Conservation (phyloP, 2,329 filamentous ascomycete genomes). For the Penicillium occitanis region DNA sequence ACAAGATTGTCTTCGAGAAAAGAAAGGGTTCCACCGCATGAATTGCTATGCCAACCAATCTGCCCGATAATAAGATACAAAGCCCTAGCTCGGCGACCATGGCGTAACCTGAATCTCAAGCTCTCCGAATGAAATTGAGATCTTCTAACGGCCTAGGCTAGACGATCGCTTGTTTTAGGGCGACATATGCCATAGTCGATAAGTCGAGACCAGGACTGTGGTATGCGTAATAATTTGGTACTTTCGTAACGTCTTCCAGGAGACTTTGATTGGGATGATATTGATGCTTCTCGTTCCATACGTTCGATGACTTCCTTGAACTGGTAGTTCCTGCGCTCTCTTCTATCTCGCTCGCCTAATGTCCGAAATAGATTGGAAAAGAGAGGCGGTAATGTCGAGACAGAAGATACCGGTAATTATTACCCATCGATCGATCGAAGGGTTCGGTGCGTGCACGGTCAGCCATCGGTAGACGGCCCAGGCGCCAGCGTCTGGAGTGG, state of each 20-base stretch:
- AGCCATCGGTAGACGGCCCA: constrained; percentile 10
- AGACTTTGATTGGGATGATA: not conserved
- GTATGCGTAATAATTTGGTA: not conserved
- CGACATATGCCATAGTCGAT: not conserved
- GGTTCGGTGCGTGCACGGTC: constrained; percentile 15
- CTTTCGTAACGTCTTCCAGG: not conserved
- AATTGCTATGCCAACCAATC: not conserved
- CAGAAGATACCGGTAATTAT: not conserved
- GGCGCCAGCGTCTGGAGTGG: constrained; percentile 5
- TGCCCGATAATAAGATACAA: not conserved
- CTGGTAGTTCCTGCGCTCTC: not conserved
- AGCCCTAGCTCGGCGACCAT: not conserved
- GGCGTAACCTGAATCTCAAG: not conserved
- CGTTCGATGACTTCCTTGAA: not conserved
- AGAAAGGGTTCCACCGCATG: not conserved
- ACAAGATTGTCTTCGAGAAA: not conserved
- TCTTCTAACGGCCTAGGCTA: constrained; percentile 9
- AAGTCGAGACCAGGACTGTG: not conserved
- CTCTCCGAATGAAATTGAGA: constrained; percentile 7
- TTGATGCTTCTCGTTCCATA: not conserved
- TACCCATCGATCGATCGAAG: constrained; percentile 12
- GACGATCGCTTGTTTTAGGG: constrained; percentile 1
- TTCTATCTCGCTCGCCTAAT: not conserved
- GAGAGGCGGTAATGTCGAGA: not conserved
- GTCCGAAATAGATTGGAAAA: not conserved